Percentiles rank a stretch among this genome's conserved stretches.
Evolutionary conservation across 1,284 basidiomycete species (phyloP).

Genomic region (Ganoderma boninense): DNA sequence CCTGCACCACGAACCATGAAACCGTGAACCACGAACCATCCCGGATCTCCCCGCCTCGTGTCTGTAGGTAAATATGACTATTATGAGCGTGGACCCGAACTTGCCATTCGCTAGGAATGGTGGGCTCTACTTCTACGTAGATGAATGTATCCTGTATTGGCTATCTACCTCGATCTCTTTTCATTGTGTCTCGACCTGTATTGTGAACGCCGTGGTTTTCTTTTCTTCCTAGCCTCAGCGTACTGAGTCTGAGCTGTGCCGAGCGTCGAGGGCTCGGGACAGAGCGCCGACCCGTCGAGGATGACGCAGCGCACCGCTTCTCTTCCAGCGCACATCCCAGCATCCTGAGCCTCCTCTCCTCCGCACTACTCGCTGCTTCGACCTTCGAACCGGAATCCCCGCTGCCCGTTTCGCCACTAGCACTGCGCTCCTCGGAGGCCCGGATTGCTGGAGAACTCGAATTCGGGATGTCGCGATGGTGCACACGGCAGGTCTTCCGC

Average conservation of each 20-base stretch:
- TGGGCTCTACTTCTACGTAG: conserved; percentile 8
- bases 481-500: conserved; percentile 66
- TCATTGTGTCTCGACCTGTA: neutral
- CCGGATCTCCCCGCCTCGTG: conserved; percentile 2
- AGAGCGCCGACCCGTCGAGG: neutral
- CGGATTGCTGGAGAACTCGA: neutral
- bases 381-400: neutral
- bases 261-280: neutral
- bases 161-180: conserved; percentile 22
- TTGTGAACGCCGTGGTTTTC: neutral
- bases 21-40: no score
- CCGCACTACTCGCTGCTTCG: neutral
- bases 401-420: neutral
- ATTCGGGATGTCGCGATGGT: conserved; percentile 22
- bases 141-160: conserved; percentile 36
- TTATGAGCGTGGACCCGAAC: conserved; percentile 20
- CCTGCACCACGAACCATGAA: neutral
- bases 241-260: no score
- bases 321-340: neutral
- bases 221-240: no score
- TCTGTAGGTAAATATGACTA: conserved; percentile 28
- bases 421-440: neutral
- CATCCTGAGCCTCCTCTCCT: neutral
- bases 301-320: neutral
- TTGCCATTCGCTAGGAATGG: conserved; percentile 33